Conservation (phyloP, 208 protist species). For the Acanthamoeba sp. region DNA sequence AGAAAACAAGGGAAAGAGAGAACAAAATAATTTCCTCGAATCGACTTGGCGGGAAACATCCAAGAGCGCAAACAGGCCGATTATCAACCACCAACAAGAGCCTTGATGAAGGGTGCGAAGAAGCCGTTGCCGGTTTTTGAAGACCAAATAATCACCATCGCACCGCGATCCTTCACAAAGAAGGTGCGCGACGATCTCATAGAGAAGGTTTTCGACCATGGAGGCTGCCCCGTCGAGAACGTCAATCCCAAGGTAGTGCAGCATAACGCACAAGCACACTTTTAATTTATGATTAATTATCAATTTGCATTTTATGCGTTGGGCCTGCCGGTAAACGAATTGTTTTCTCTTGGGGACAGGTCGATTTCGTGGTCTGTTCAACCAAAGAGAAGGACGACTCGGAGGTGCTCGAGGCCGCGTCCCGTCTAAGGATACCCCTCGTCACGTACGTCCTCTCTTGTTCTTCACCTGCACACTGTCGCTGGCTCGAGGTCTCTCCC, state of each 20-base stretch:
- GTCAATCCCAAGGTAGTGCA: not conserved
- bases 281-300: not conserved
- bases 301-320: not conserved
- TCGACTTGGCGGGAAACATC: too few relatives aligned
- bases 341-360: too few relatives aligned
- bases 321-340: too few relatives aligned
- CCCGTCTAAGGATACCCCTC: not conserved
- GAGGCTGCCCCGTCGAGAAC: slow-evolving; percentile 71
- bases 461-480: not conserved
- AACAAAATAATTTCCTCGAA: not conserved
- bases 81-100: too few relatives aligned
- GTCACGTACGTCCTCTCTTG: slow-evolving; percentile 28
- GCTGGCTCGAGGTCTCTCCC: not conserved
- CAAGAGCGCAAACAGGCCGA: not conserved
- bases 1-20: too few relatives aligned
- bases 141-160: slow-evolving; percentile 7
- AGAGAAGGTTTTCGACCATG: not conserved
- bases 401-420: not conserved
- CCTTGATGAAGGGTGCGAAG: not conserved
- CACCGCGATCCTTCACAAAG: slow-evolving; percentile 47
- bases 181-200: slow-evolving; percentile 63
- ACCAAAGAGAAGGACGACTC: slow-evolving; percentile 65
- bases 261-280: too few relatives aligned
- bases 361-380: slow-evolving; percentile 68
- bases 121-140: not conserved